Conservation (phyloP, 805 yeast species). For the Candida broadrunensis region DNA sequence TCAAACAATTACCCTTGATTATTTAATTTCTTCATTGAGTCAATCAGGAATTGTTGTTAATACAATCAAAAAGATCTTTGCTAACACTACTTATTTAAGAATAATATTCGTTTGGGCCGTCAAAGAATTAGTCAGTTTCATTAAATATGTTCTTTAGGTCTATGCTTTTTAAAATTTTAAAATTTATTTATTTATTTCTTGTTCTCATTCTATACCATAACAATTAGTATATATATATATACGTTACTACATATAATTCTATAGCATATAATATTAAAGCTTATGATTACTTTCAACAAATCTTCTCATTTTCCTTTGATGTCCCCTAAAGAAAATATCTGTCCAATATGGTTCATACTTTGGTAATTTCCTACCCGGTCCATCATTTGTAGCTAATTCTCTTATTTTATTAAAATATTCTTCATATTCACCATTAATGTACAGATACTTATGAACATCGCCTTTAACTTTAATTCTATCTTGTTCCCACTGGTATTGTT, state of each 20-base stretch:
- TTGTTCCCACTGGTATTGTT: conserved; percentile 28
- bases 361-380: conserved; percentile 21
- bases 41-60: conserved; percentile 5
- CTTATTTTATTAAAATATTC: conserved; percentile 19
- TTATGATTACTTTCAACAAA: conserved; percentile 13
- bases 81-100: conserved; percentile 5
- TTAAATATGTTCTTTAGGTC: not conserved
- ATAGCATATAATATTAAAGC: not conserved
- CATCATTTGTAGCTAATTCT: conserved; percentile 16
- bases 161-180: too few relatives aligned
- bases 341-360: conserved; percentile 17
- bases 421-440: conserved; percentile 17
- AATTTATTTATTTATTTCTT: not conserved
- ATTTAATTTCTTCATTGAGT: conserved; percentile 5
- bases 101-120: conserved; percentile 8
- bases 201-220: not conserved
- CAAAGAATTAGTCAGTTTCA: conserved; percentile 2
- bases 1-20: conserved; percentile 5
- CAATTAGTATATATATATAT: not conserved
- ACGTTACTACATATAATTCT: not conserved
- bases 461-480: conserved; percentile 24
- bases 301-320: conserved; percentile 13
- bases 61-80: conserved; percentile 4
- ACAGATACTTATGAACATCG: conserved; percentile 12
- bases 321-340: conserved; percentile 16